Conservation (phyloP, 129 eudicot species). For the Heracleum sosnowskyi region DNA sequence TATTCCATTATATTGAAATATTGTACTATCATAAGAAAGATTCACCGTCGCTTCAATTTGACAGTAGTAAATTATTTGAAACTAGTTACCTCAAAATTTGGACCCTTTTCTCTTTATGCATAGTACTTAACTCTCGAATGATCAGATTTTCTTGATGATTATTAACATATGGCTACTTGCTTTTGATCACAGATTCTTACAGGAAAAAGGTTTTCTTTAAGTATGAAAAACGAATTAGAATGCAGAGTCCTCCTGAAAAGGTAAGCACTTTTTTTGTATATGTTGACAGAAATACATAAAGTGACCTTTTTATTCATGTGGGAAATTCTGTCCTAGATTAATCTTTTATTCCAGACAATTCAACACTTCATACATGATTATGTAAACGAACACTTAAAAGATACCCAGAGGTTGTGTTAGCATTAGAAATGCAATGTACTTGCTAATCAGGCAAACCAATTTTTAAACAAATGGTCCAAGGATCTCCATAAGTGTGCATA, state of each 20-base stretch:
- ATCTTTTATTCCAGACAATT: not conserved
- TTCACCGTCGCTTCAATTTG: too few relatives aligned
- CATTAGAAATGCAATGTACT: not conserved
- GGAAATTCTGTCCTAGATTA: not conserved
- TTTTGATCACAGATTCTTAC: conserved; percentile 53
- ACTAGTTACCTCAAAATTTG: not conserved
- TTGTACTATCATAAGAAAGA: too few relatives aligned
- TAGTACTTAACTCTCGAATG: not conserved
- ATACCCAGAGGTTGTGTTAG: not conserved
- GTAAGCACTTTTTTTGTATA: conserved; percentile 16
- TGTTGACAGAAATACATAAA: not conserved
- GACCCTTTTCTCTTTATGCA: too few relatives aligned
- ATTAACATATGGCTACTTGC: not conserved
- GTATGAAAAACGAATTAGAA: conserved; percentile 79
- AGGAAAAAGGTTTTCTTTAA: conserved; percentile 81
- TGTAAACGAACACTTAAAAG: not conserved
- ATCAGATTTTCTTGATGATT: not conserved
- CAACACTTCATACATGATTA: not conserved
- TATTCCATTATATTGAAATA: too few relatives aligned
- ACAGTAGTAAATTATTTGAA: too few relatives aligned
- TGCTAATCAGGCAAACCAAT: not conserved
- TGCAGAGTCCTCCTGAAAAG: conserved; percentile 90
- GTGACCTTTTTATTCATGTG: not conserved
- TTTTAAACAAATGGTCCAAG: not conserved
- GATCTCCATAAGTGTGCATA: not conserved